A percentile compares a stretch with the other conserved stretches of the same genome.
phyloP scores from a whole-genome alignment of 345 rosid species.

The Erysimum cheiranthoides region DNA sequence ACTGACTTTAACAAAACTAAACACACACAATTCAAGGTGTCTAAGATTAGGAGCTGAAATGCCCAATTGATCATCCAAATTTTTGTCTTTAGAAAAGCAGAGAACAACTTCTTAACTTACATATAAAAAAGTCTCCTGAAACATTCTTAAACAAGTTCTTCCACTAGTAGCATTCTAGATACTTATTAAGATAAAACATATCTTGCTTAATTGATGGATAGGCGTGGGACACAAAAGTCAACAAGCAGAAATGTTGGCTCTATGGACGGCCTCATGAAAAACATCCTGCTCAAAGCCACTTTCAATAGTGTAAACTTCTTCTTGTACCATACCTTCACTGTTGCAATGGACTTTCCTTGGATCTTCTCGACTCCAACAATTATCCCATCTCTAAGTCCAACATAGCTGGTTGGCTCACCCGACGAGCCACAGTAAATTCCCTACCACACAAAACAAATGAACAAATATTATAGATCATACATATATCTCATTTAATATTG shows the following conservation, averaged over 20 bases:
- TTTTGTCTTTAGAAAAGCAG: not conserved
- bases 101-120: constrained; percentile 1
- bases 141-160: constrained; percentile 3
- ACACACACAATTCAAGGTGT: not conserved
- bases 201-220: not conserved
- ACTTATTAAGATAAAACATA: not conserved
- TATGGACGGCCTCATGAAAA: no score
- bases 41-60: not conserved
- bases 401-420: not conserved
- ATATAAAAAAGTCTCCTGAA: not conserved
- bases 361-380: not conserved
- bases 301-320: not conserved
- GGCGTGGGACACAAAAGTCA: constrained; percentile 11
- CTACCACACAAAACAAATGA: not conserved
- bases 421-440: not conserved
- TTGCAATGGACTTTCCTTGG: not conserved
- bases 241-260: not conserved
- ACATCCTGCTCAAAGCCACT: constrained; percentile 10
- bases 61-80: not conserved
- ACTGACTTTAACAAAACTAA: no score
- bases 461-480: not conserved
- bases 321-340: constrained; percentile 11
- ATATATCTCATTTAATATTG: not conserved
- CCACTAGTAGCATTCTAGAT: constrained; percentile 5
- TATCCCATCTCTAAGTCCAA: constrained; percentile 26